Evolutionary conservation across 1,284 basidiomycete species (phyloP).

Genomic region (Malassezia pachydermatis): DNA sequence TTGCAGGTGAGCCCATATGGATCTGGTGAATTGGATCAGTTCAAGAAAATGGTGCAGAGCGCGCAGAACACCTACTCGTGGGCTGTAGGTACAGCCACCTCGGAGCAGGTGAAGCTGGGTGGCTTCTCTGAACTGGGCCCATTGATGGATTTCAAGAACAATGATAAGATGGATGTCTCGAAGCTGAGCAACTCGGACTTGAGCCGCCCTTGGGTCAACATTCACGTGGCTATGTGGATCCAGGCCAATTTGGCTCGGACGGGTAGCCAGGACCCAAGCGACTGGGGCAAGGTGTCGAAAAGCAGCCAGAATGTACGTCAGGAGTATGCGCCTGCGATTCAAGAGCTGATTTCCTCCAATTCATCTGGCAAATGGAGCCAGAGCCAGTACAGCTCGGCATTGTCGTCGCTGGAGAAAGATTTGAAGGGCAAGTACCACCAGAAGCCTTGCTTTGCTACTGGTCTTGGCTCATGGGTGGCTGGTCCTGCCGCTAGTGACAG

Average conservation of each 20-base stretch:
- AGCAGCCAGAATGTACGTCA: constrained; percentile 17
- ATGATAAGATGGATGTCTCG: constrained; percentile 20
- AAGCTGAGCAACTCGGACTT: constrained; percentile 28
- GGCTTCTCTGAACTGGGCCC: constrained; percentile 21
- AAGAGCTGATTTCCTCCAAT: background rate
- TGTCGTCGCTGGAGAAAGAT: constrained; percentile 3
- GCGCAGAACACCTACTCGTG: constrained; percentile 27
- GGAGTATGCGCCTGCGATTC: constrained; percentile 9
- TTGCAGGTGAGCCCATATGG: constrained; percentile 38
- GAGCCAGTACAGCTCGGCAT: background rate
- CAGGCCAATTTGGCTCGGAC: constrained; percentile 39
- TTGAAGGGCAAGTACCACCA: constrained; percentile 9
- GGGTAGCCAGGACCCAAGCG: constrained; percentile 31
- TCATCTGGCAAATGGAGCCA: background rate
- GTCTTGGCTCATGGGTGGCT: constrained; percentile 41
- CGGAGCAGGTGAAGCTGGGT: constrained; percentile 12
- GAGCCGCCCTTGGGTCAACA: constrained; percentile 42
- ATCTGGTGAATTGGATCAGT: constrained; percentile 27
- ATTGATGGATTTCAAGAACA: constrained; percentile 33
- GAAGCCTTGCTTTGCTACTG: constrained; percentile 22
- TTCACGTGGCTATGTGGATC: constrained; percentile 43
- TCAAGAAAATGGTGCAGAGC: constrained; percentile 26
- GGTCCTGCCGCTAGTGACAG: constrained; percentile 33
- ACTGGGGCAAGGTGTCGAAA: constrained; percentile 25
- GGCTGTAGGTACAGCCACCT: constrained; percentile 14